These are phyloP conservation scores for Citrus glauca DNA, from an alignment of 345 rosid species.

Conservation along the genomic window DNA sequence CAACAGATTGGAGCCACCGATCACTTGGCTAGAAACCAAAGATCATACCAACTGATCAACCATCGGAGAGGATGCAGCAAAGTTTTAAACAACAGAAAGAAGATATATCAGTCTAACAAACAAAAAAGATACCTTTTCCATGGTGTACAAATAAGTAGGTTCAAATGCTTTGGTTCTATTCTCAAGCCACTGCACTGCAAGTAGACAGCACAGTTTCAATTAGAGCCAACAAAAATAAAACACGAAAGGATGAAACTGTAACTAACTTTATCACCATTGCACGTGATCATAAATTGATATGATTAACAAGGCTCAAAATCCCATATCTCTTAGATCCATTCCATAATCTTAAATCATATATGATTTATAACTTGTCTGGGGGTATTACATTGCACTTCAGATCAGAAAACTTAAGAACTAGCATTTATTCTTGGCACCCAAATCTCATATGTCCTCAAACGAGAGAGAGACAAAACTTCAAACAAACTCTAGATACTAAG, in stretches of 20 bases:
- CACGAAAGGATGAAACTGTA: background rate
- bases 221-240: background rate
- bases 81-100: background rate
- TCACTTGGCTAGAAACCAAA: background rate
- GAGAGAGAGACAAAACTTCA: background rate
- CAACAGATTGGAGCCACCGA: background rate
- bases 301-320: too few relatives aligned
- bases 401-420: background rate
- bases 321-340: too few relatives aligned
- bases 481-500: background rate
- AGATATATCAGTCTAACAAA: background rate
- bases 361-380: too few relatives aligned
- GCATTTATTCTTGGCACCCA: background rate
- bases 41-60: background rate
- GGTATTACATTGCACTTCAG: background rate
- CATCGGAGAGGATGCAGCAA: background rate
- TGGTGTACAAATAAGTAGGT: slow-evolving; percentile 84
- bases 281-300: background rate
- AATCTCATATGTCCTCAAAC: background rate
- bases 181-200: slow-evolving; percentile 86
- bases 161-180: slow-evolving; percentile 75
- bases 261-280: background rate
- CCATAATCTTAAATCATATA: too few relatives aligned
- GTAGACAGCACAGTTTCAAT: slow-evolving; percentile 14
- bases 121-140: slow-evolving; percentile 68